Evolutionary conservation across 176 grass and related monocot genomes (phyloP), one percentile per base, ranked within the genome.

Genomic region (Coix lacrymajobi): DNA sequence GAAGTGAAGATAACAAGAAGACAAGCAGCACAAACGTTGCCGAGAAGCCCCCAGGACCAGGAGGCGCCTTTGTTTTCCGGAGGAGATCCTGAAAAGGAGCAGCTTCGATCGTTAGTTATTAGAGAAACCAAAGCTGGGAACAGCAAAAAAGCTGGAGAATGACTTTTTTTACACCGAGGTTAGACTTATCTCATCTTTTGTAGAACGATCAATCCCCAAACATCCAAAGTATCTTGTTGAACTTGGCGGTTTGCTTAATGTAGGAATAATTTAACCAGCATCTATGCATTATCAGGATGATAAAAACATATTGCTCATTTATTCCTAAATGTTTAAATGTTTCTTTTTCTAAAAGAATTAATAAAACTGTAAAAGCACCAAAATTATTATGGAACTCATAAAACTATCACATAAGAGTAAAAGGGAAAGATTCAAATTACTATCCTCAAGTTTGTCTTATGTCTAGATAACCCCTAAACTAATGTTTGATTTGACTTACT

Each of bases 81-180:
- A 89, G 75, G 25, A 78, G 62, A 75, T 89, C 91, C 87, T 93
- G 85, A 70, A 70, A 90, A 61, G 41, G 15, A 69, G 31, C 28
- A 78, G 16, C 14, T 17, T 78, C 30, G n/a, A 39, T 37, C 45
- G 26, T 89, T 73, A 82, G 66, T 58, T 11, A 82, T 48, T 36
- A 63, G 8, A 82, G 8, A 82, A 66, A 82, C 22, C 8, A 32
- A 43, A 71, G 22, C 37, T 51, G 25, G 10, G 81, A 85, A 54
- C 38, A 29, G 52, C 40, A 52, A 76, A 68, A 61, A 14, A 73
- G 52, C 66, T 76, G 10, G 38, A 44, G 38, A 83, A 58, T 25
- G n/a, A 1, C 1, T 3, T 11, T 25, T 58, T 3, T 58, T 25
- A 58, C 54, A 0, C 52, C 52, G 52, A 58, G 22, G 54, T 58